These are phyloP conservation scores for Suillus placidus DNA, from an alignment of 768 basidiomycete species.

Conservation along the genomic window DNA sequence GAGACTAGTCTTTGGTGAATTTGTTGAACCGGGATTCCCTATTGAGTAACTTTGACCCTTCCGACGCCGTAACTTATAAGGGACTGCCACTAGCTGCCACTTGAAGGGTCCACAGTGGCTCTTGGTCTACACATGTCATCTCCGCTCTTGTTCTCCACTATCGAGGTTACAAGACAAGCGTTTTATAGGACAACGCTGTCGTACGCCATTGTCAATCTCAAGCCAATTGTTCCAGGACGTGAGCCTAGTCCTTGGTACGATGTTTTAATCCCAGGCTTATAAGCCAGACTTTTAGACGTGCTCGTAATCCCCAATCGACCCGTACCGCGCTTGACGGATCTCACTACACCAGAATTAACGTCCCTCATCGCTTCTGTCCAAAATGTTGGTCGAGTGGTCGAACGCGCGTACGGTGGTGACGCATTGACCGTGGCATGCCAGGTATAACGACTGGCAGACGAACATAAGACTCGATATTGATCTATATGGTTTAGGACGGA, in stretches of 20 bases:
- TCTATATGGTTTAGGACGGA: slow-evolving; percentile 67
- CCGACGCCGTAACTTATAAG: not conserved
- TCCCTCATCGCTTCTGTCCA: slow-evolving; percentile 84
- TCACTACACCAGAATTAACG: slow-evolving; percentile 65
- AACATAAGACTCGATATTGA: not conserved
- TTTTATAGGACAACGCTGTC: slow-evolving; percentile 73
- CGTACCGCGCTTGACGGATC: slow-evolving; percentile 58
- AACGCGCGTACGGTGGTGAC: slow-evolving; percentile 81
- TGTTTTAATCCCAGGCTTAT: slow-evolving; percentile 1
- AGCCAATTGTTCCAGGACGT: slow-evolving; percentile 95
- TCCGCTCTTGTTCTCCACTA: slow-evolving; percentile 69
- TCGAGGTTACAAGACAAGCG: slow-evolving; percentile 75
- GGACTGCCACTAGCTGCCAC: not conserved
- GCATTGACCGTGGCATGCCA: slow-evolving; percentile 89
- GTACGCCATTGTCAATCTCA: slow-evolving; percentile 92
- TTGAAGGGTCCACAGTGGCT: not conserved
- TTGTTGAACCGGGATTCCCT: slow-evolving; percentile 9
- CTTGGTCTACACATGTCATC: slow-evolving; percentile 12
- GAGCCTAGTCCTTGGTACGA: slow-evolving; percentile 35
- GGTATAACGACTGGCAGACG: slow-evolving; percentile 43
- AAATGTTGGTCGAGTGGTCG: slow-evolving; percentile 75
- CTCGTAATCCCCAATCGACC: slow-evolving; percentile 60
- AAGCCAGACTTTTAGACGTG: slow-evolving; percentile 43
- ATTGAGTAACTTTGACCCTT: not conserved
- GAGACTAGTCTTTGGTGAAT: not conserved